Percentiles rank a stretch among this genome's conserved stretches.
Evolutionary conservation across 352 stramenopile species (phyloP).

Genomic region (Phytophthora sojae): DNA sequence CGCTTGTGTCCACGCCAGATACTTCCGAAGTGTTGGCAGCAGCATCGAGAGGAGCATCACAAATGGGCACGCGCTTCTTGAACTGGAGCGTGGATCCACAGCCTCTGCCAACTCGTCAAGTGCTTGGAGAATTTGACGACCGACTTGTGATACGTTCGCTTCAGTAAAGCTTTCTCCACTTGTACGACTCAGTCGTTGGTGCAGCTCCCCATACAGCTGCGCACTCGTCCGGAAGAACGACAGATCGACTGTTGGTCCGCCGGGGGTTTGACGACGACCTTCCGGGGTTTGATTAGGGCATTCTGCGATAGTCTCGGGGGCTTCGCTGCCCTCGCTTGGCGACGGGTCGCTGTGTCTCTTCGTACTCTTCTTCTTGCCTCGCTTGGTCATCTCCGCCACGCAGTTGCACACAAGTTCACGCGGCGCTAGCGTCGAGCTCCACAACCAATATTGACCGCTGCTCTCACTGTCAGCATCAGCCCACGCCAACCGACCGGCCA

Average conservation of each 20-base stretch:
- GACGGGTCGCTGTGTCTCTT: constrained; percentile 18
- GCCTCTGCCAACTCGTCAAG: constrained; percentile 29
- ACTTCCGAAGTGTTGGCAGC: constrained; percentile 62
- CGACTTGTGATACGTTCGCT: constrained; percentile 33
- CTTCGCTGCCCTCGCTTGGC: constrained; percentile 1
- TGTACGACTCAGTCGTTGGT: constrained; percentile 29
- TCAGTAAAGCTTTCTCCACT: constrained; percentile 46
- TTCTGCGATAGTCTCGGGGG: neutral
- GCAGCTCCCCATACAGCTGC: constrained; percentile 56
- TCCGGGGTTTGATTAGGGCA: neutral
- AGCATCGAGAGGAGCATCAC: constrained; percentile 75
- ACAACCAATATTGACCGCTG: constrained; percentile 7
- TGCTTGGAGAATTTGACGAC: constrained; percentile 37
- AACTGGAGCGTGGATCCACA: constrained; percentile 19
- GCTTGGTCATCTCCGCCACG: constrained; percentile 30
- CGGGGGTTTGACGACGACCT: constrained; percentile 1
- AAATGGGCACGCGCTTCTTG: constrained; percentile 45
- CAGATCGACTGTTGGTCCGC: constrained; percentile 16
- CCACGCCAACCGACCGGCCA: constrained; percentile 12
- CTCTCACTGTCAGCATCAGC: constrained; percentile 2
- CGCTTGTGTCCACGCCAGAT: constrained; percentile 53
- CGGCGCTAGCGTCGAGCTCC: constrained; percentile 5
- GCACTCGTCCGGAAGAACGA: constrained; percentile 32
- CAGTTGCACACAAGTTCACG: constrained; percentile 10
- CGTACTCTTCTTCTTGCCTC: constrained; percentile 23